phyloP scores from a whole-genome alignment of 2,329 filamentous ascomycete genomes.

The Clarireedia paspali region DNA sequence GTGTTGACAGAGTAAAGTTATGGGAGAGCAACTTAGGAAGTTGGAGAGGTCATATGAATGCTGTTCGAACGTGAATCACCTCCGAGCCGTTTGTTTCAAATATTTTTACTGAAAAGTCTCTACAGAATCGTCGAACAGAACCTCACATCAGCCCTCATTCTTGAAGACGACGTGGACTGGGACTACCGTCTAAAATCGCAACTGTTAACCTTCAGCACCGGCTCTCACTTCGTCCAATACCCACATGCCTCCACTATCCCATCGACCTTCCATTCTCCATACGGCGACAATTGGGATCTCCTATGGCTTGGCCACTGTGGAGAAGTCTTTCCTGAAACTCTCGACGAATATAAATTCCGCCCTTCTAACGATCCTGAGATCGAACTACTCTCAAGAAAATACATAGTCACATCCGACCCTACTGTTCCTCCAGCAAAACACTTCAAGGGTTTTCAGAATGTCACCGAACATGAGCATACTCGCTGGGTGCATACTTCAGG shows the following conservation, averaged over 20 bases:
- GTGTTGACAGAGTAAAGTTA: slow-evolving; percentile 1
- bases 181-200: slow-evolving; percentile 32
- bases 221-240: slow-evolving; percentile 6
- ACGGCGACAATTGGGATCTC: slow-evolving; percentile 32
- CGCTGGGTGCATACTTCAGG: slow-evolving; percentile 26
- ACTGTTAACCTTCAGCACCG: slow-evolving; percentile 23
- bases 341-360: neutral
- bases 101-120: neutral
- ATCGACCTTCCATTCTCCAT: slow-evolving; percentile 15
- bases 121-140: slow-evolving; percentile 27
- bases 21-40: slow-evolving; percentile 32
- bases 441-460: slow-evolving; percentile 11
- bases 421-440: slow-evolving; percentile 20
- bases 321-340: slow-evolving; percentile 14
- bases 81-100: fast-evolving
- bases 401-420: slow-evolving; percentile 21
- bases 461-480: slow-evolving; percentile 3
- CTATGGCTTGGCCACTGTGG: slow-evolving; percentile 33
- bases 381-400: slow-evolving; percentile 12
- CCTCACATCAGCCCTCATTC: slow-evolving; percentile 33
- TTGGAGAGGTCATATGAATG: slow-evolving; percentile 36
- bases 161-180: slow-evolving; percentile 41
- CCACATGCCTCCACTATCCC: neutral
- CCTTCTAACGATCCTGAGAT: neutral
- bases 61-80: slow-evolving; percentile 21